Evolutionary conservation across 2,329 filamentous ascomycete species (phyloP).

Genomic region (Cryphonectria japonica): DNA sequence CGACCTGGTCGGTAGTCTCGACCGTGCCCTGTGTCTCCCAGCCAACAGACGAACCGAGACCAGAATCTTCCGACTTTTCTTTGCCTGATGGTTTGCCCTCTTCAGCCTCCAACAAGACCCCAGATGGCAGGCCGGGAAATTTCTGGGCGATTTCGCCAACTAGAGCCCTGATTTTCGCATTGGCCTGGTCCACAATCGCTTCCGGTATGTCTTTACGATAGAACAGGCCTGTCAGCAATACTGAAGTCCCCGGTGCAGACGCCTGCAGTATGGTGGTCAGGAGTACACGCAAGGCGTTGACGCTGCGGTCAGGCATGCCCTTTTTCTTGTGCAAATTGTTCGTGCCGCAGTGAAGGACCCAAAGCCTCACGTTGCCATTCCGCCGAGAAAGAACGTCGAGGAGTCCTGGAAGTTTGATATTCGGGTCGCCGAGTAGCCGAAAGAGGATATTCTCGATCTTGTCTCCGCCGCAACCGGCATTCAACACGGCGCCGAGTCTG

Average conservation of each 20-base stretch:
- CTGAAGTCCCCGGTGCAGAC: conserved; percentile 17
- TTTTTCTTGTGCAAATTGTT: conserved; percentile 32
- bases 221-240: conserved; percentile 33
- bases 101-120: neutral
- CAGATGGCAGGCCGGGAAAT: neutral
- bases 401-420: conserved; percentile 11
- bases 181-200: conserved; percentile 29
- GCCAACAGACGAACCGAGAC: neutral
- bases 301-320: conserved; percentile 26
- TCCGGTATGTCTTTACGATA: conserved; percentile 31
- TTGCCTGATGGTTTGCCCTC: neutral
- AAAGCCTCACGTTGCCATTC: conserved; percentile 27
- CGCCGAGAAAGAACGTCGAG: neutral
- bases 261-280: neutral
- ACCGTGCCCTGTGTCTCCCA: neutral
- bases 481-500: conserved; percentile 26
- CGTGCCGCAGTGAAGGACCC: conserved; percentile 32
- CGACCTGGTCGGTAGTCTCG: neutral
- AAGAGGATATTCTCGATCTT: conserved; percentile 34
- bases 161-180: conserved; percentile 18
- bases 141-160: neutral
- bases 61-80: neutral
- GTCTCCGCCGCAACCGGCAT: conserved; percentile 35
- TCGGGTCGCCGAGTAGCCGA: conserved; percentile 28
- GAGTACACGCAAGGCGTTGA: conserved; percentile 6